Evolutionary conservation across 768 basidiomycete species (phyloP).

Genomic region (Gloeostereum incarnatum): DNA sequence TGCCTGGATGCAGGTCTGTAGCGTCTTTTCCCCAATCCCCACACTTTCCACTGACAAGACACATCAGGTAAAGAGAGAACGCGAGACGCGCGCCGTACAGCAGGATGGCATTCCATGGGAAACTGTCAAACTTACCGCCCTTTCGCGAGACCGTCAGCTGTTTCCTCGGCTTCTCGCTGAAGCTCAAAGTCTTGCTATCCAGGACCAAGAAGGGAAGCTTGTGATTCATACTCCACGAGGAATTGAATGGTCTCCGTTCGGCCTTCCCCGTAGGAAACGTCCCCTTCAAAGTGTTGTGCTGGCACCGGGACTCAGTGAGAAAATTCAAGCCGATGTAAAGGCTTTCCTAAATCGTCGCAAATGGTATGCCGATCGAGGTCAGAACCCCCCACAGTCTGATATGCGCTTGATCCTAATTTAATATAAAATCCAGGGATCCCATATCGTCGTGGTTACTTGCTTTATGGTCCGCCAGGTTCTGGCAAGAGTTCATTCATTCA

Average conservation of each 20-base stretch:
- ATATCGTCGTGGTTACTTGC: conserved; percentile 89
- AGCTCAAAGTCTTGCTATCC: conserved; percentile 83
- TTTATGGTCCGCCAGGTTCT: conserved; percentile 95
- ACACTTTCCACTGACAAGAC: neutral
- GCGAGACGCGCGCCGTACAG: conserved; percentile 88
- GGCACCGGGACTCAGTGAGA: conserved; percentile 72
- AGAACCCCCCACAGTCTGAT: conserved; percentile 14
- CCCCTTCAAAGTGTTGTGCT: conserved; percentile 87
- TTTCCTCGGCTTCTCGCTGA: conserved; percentile 79
- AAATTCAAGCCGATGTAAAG: conserved; percentile 71
- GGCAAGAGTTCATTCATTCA: conserved; percentile 99
- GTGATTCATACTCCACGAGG: conserved; percentile 97
- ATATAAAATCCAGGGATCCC: conserved; percentile 65
- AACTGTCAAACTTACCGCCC: conserved; percentile 87
- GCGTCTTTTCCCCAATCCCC: neutral
- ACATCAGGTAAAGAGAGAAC: conserved; percentile 84
- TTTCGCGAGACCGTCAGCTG: conserved; percentile 76
- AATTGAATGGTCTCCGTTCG: conserved; percentile 93
- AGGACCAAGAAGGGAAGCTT: conserved; percentile 84
- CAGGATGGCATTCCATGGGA: conserved; percentile 94
- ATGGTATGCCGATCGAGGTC: conserved; percentile 97
- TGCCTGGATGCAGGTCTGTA: conserved; percentile 89
- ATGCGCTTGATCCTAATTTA: neutral
- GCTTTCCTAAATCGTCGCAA: conserved; percentile 75
- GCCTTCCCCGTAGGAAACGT: conserved; percentile 80